Evolutionary conservation across 257 asterid species (phyloP).

Genomic region (Phtheirospermum japonicum): DNA sequence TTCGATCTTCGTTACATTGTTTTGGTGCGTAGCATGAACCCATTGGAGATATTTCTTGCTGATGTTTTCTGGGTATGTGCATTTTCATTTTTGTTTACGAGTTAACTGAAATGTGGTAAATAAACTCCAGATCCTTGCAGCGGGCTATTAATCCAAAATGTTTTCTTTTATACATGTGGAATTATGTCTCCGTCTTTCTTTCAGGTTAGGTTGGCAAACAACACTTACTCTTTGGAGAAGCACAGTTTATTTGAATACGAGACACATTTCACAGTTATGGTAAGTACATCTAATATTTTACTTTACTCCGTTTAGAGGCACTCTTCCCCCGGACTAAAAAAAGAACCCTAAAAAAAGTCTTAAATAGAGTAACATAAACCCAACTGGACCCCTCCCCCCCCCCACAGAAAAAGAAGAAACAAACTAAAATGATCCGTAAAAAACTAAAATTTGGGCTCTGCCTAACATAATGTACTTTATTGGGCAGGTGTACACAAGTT

Average conservation of each 20-base stretch:
- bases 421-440: too few species aligned
- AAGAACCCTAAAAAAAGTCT: too few species aligned
- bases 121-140: too few species aligned
- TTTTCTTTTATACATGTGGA: slow-evolving; percentile 11
- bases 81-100: slow-evolving; percentile 9
- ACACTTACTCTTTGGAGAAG: slow-evolving; percentile 68
- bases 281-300: slow-evolving; percentile 32
- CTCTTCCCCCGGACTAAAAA: too few species aligned
- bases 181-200: slow-evolving; percentile 23
- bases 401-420: too few species aligned
- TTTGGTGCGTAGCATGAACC: slow-evolving; percentile 72
- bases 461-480: too few species aligned
- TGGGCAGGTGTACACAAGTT: too few species aligned
- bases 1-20: slow-evolving; percentile 91
- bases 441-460: too few species aligned
- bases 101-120: too few species aligned
- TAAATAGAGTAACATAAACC: too few species aligned
- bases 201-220: slow-evolving; percentile 94
- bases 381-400: too few species aligned
- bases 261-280: slow-evolving; percentile 98
- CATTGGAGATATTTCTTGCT: slow-evolving; percentile 75
- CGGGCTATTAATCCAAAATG: background rate
- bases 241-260: slow-evolving; percentile 83
- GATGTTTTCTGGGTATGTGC: slow-evolving; percentile 85
- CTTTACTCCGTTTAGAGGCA: too few species aligned